These are phyloP conservation scores for Fragaria iinumae DNA, from an alignment of 306 rosid species.

Conservation along the genomic window DNA sequence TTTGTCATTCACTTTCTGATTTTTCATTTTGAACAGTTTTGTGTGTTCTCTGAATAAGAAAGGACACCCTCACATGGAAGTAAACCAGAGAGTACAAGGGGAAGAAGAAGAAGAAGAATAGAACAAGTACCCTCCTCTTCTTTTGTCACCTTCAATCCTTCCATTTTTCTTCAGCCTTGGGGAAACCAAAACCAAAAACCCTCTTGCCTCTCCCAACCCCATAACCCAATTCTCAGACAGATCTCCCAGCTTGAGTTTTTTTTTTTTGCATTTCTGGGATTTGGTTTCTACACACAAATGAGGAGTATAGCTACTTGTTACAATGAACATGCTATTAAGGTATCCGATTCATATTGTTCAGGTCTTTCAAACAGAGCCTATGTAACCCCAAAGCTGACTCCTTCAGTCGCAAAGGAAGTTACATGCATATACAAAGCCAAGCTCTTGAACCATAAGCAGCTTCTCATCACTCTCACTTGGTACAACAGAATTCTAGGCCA, in stretches of 20 bases:
- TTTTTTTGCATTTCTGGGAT: constrained; percentile 9
- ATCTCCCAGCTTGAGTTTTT: constrained; percentile 5
- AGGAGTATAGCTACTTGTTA: constrained; percentile 85
- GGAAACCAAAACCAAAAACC: constrained; percentile 27
- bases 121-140: neutral
- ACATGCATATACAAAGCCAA: constrained; percentile 52
- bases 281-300: constrained; percentile 34
- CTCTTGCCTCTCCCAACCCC: constrained; percentile 11
- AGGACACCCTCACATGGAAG: constrained; percentile 28
- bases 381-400: constrained; percentile 44
- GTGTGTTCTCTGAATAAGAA: constrained; percentile 10
- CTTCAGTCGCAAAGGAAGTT: constrained; percentile 49
- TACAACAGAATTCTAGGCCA: constrained; percentile 37
- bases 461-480: constrained; percentile 57
- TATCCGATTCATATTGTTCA: constrained; percentile 85
- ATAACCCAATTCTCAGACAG: neutral
- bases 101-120: constrained; percentile 1
- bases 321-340: constrained; percentile 74
- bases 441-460: constrained; percentile 35
- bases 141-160: constrained; percentile 43
- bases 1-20: constrained; percentile 8
- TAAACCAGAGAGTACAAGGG: constrained; percentile 20
- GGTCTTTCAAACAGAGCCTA: constrained; percentile 52
- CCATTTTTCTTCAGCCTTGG: constrained; percentile 24
- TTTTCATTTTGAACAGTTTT: neutral